These are phyloP conservation scores for Stephania japonica DNA, from an alignment of 164 flowering plant genomes.

Conservation along the genomic window DNA sequence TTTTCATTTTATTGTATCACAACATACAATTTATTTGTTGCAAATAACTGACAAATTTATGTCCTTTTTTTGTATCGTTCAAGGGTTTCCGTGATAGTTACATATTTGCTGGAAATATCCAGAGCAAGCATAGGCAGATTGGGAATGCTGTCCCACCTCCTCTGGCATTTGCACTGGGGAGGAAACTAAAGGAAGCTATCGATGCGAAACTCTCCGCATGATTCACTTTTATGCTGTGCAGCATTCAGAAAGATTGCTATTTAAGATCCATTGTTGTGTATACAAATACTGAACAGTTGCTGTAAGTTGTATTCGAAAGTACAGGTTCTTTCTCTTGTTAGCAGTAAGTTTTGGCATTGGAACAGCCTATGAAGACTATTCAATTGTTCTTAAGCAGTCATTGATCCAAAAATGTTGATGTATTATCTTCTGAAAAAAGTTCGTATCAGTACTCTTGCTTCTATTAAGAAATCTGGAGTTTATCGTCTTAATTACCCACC, in stretches of 20 bases:
- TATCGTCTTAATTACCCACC: too few species aligned
- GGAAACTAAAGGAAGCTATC: constrained; percentile 69
- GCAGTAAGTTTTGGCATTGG: too few species aligned
- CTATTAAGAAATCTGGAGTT: too few species aligned
- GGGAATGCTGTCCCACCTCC: constrained; percentile 95
- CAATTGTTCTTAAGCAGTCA: too few species aligned
- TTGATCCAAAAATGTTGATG: too few species aligned
- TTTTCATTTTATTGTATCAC: not conserved
- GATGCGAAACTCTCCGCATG: not conserved
- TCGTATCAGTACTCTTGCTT: too few species aligned
- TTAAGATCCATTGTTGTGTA: not conserved
- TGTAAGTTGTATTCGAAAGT: not conserved
- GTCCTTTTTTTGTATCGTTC: not conserved
- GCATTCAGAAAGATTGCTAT: not conserved
- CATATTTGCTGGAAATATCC: constrained; percentile 58
- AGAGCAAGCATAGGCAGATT: constrained; percentile 76
- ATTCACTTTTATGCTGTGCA: not conserved
- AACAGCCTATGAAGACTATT: too few species aligned
- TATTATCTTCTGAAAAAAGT: too few species aligned
- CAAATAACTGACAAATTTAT: not conserved
- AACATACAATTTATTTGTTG: not conserved
- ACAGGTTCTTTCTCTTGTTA: too few species aligned
- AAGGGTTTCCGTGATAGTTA: constrained; percentile 84
- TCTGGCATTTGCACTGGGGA: constrained; percentile 68
- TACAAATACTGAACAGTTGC: not conserved